These are phyloP conservation scores for Phascolomyces articulosus DNA, from an alignment of 371 early-diverging fungal genomes.

Conservation along the genomic window DNA sequence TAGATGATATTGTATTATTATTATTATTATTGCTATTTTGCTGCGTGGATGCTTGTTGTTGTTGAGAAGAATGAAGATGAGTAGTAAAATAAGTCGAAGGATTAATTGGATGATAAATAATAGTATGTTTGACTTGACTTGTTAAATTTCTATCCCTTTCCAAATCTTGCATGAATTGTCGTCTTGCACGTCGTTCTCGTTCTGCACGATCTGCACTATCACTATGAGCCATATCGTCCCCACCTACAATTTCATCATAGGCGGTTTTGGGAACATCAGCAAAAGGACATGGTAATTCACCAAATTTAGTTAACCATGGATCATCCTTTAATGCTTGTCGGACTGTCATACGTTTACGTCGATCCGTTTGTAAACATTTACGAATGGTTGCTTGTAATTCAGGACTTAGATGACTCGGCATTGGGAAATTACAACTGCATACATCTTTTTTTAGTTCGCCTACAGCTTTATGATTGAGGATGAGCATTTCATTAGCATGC, in stretches of 20 bases:
- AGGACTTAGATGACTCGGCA: conserved; percentile 46
- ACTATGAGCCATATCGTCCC: conserved; percentile 12
- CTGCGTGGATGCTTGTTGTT: neutral
- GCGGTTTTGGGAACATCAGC: conserved; percentile 20
- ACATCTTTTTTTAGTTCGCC: conserved; percentile 68
- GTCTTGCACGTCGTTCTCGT: conserved; percentile 30
- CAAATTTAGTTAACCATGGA: conserved; percentile 50
- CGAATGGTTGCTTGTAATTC: conserved; percentile 49
- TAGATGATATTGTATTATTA: conserved; percentile 1
- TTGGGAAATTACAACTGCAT: conserved; percentile 56
- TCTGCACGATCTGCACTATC: conserved; percentile 25
- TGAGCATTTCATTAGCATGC: neutral
- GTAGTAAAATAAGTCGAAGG: conserved; percentile 46
- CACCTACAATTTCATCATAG: conserved; percentile 23
- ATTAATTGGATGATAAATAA: conserved; percentile 49
- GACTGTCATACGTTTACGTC: conserved; percentile 48
- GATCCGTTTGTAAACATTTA: conserved; percentile 56
- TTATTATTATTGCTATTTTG: neutral
- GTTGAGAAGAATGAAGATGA: neutral
- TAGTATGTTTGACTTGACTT: conserved; percentile 27
- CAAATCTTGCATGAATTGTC: conserved; percentile 38
- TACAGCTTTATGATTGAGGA: neutral
- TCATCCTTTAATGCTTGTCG: conserved; percentile 52
- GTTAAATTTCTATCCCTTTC: conserved; percentile 31
- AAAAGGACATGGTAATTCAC: conserved; percentile 31